Evolutionary conservation across 768 basidiomycete genomes (phyloP).

Genomic region (Suillus paluster): DNA sequence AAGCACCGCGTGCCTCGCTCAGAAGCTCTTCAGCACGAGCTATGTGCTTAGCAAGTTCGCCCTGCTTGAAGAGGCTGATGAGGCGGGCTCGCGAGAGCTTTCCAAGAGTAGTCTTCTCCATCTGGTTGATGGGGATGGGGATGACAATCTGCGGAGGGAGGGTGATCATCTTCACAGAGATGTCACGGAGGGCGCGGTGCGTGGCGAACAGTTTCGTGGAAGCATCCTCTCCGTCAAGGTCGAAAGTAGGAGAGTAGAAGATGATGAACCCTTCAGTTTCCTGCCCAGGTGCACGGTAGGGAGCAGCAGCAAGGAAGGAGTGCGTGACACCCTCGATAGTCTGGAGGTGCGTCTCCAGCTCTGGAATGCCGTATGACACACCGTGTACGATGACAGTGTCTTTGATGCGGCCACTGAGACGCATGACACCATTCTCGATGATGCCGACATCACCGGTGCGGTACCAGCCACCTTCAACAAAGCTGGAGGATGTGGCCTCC

Average conservation of each 20-base stretch:
- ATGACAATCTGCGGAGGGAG: constrained; percentile 41
- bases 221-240: constrained; percentile 22
- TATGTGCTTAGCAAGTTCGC: constrained; percentile 32
- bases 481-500: constrained; percentile 49
- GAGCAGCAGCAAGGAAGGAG: constrained; percentile 40
- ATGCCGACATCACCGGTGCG: constrained; percentile 58
- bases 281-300: constrained; percentile 42
- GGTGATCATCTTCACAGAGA: constrained; percentile 33
- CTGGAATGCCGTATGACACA: constrained; percentile 43
- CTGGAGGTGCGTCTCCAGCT: constrained; percentile 45
- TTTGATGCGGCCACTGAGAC: constrained; percentile 46
- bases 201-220: constrained; percentile 23
- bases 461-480: constrained; percentile 55
- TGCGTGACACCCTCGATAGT: constrained; percentile 39
- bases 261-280: constrained; percentile 48
- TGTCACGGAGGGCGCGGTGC: constrained; percentile 33
- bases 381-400: constrained; percentile 50
- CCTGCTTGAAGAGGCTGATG: constrained; percentile 34
- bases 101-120: constrained; percentile 47
- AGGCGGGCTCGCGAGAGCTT: constrained; percentile 45
- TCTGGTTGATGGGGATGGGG: constrained; percentile 41
- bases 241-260: constrained; percentile 42
- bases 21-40: constrained; percentile 26
- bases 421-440: constrained; percentile 35
- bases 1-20: constrained; percentile 19